Evolutionary conservation across 805 yeast genomes (phyloP).

Genomic region (Ogataea parapolymorpha): DNA sequence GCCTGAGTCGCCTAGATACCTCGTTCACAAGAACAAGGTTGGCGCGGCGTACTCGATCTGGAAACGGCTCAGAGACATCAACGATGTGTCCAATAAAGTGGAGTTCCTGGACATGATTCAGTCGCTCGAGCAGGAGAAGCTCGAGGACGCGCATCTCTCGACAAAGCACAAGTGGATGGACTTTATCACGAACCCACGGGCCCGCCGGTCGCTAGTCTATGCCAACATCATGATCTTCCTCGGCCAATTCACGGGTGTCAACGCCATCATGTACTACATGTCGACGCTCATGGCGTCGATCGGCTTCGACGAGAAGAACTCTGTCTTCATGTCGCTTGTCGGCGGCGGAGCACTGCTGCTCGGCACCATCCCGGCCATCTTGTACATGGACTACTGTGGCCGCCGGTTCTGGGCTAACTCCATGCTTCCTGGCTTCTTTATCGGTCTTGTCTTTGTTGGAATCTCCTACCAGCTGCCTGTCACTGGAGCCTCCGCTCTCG

Average conservation of each 20-base stretch:
- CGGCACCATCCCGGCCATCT: slow-evolving; percentile 65
- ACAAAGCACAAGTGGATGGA: slow-evolving; percentile 44
- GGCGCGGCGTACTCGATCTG: slow-evolving; percentile 56
- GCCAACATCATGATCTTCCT: slow-evolving; percentile 55
- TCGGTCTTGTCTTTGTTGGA: slow-evolving; percentile 61
- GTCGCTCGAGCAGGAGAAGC: slow-evolving; percentile 43
- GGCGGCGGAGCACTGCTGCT: slow-evolving; percentile 62
- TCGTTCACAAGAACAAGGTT: slow-evolving; percentile 43
- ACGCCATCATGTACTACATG: slow-evolving; percentile 64
- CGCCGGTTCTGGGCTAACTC: slow-evolving; percentile 61
- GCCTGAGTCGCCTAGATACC: slow-evolving; percentile 63
- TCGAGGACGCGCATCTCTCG: slow-evolving; percentile 31
- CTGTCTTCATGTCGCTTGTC: slow-evolving; percentile 65
- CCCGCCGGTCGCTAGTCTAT: slow-evolving; percentile 58
- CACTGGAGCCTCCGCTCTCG: slow-evolving; percentile 47
- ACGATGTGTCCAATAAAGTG: slow-evolving; percentile 39
- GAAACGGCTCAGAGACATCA: slow-evolving; percentile 52
- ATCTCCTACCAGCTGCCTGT: slow-evolving; percentile 48
- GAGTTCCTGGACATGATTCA: slow-evolving; percentile 59
- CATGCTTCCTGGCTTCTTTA: slow-evolving; percentile 49
- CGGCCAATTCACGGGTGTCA: slow-evolving; percentile 68
- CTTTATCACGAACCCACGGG: slow-evolving; percentile 52
- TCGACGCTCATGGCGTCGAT: slow-evolving; percentile 52
- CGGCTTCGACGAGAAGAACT: slow-evolving; percentile 48
- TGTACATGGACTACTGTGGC: slow-evolving; percentile 56